Percentiles rank a stretch among this genome's conserved stretches.
These are phyloP conservation scores for Aspergillus texensis DNA, from an alignment of 2,329 filamentous ascomycete genomes.

Conservation along the genomic window DNA sequence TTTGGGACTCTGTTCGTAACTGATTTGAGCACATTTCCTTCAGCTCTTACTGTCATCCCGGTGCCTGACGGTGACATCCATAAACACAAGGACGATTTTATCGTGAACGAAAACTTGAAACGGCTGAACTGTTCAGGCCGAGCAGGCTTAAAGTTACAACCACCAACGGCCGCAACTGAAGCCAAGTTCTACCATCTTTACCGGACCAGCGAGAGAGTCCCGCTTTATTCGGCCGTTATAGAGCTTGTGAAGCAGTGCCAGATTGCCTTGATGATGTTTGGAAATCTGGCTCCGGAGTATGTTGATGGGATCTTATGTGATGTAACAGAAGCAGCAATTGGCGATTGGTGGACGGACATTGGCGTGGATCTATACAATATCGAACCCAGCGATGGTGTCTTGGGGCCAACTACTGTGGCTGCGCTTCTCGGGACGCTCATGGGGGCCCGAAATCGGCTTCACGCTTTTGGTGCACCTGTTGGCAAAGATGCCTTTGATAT, in stretches of 20 bases:
- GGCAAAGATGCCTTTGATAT: constrained; percentile 91
- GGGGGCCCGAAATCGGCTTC: constrained; percentile 85
- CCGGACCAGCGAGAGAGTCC: constrained; percentile 79
- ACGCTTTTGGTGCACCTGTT: constrained; percentile 80
- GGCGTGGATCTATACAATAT: constrained; percentile 89
- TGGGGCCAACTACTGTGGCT: constrained; percentile 89
- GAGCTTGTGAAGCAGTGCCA: constrained; percentile 93
- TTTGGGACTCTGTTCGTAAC: constrained; percentile 90
- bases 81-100: constrained; percentile 79
- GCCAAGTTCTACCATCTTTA: constrained; percentile 93
- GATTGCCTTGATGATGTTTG: constrained; percentile 83
- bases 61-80: constrained; percentile 84
- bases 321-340: constrained; percentile 84
- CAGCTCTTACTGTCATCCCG: constrained; percentile 85
- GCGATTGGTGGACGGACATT: constrained; percentile 95
- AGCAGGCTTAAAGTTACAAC: constrained; percentile 77
- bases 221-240: constrained; percentile 75
- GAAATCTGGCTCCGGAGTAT: constrained; percentile 82
- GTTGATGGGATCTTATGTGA: constrained; percentile 92
- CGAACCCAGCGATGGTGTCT: constrained; percentile 87
- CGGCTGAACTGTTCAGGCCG: constrained; percentile 88
- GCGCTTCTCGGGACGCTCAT: constrained; percentile 85
- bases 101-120: constrained; percentile 94
- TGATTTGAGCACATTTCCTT: constrained; percentile 89
- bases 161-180: constrained; percentile 77